phyloP scores from a whole-genome alignment of 345 rosid species.

The Hevea brasiliensis region DNA sequence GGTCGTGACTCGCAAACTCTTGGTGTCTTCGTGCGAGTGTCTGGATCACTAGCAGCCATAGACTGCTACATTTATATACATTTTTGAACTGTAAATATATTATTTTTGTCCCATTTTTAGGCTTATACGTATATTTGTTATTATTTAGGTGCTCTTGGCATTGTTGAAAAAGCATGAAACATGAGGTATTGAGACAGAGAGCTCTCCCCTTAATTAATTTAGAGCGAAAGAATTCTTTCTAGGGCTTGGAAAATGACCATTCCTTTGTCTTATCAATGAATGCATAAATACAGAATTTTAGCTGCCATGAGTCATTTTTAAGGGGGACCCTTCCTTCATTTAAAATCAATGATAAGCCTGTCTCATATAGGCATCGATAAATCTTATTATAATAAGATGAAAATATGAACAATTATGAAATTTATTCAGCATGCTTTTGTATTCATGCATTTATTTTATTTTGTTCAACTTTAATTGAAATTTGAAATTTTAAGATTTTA shows the following conservation, averaged over 20 bases:
- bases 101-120: background rate
- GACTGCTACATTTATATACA: no score
- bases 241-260: constrained; percentile 42
- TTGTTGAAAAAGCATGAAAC: background rate
- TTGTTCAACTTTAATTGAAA: no score
- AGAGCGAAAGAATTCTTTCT: constrained; percentile 4
- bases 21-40: background rate
- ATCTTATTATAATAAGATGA: no score
- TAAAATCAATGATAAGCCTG: background rate
- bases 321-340: constrained; percentile 18
- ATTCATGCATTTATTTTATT: no score
- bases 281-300: constrained; percentile 29
- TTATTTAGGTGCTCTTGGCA: background rate
- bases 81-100: no score
- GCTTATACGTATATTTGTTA: background rate
- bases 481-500: no score
- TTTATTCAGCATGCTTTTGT: no score
- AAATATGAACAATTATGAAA: no score
- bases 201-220: background rate
- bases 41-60: no score
- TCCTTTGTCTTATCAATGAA: constrained; percentile 38
- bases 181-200: background rate
- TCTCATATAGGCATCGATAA: background rate
- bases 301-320: constrained; percentile 21
- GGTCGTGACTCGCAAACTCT: background rate